Evolutionary conservation across 257 asterid species (phyloP), one percentile per base, ranked within the genome.

Genomic region (Plantago elongata): DNA sequence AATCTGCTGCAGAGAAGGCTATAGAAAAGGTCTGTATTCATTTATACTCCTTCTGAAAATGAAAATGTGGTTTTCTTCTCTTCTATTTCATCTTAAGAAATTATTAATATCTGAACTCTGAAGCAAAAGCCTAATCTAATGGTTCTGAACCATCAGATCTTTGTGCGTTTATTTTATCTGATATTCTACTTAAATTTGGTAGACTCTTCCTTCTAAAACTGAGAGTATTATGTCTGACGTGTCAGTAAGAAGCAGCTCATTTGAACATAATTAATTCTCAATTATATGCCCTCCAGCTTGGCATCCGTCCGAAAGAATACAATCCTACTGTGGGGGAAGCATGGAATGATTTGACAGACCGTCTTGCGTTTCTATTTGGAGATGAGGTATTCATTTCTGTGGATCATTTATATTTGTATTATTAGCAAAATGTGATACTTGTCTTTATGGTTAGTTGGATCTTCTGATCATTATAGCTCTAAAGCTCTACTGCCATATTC

Each of bases 1-100:
- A 89, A 75, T 85, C 94, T 1, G 99, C 99, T 65, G 95, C 99
- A 3, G 87, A 84, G 77, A 83, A 74, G 82, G 99, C 99, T 66
- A 67, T 92, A 48, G 81, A 80, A 76, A 83, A 84, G 97, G 99
- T 92, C 63, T 54, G 12, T 18, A 17, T 27, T 27, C n/a, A 11
- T 18, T 1, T 54, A 40, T 54, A 9, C 8, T 29, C 9, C 8
- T 29, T 9, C 30, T n/a, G 27, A 38, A 52, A 52, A 52, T 18
- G 15, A 1, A 22, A 27, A 27, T 11, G 14, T 52, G 58, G 58
- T 52, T 22, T 22, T 52, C 9, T 0, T 52, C 8, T 6, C 56
- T 50, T 50, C 29, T 13, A 9, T 27, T 27, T 50, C 56, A 8
- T 50, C 5, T 22, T 22, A 4, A 16, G 22, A 3, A 18, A 0